Percentiles rank a stretch among this genome's conserved stretches.
Evolutionary conservation across 768 basidiomycete species (phyloP).

Genomic region (Cystofilobasidium ferigula): DNA sequence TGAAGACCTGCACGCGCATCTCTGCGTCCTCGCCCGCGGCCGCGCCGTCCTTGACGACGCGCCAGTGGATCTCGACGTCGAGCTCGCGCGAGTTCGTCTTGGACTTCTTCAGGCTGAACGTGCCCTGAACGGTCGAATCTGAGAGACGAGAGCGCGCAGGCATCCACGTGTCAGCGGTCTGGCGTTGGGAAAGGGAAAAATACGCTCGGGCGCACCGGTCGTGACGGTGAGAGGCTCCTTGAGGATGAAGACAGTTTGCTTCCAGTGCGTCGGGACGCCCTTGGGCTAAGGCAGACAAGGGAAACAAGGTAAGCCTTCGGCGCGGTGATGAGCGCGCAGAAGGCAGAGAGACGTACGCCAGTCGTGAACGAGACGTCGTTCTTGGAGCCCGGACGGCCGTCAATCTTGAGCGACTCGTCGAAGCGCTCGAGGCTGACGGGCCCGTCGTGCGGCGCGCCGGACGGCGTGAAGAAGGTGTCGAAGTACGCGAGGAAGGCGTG

Average conservation of each 20-base stretch:
- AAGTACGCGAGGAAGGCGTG: constrained; percentile 83
- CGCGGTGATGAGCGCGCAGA: not conserved
- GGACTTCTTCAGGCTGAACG: constrained; percentile 75
- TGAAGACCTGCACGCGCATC: constrained; percentile 61
- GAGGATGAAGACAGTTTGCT: constrained; percentile 82
- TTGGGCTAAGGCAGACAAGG: constrained; percentile 41
- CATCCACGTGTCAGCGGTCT: not conserved
- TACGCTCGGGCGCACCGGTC: constrained; percentile 66
- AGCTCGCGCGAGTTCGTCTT: constrained; percentile 69
- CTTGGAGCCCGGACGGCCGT: constrained; percentile 30
- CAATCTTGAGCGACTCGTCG: constrained; percentile 30
- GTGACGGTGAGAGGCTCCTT: constrained; percentile 62
- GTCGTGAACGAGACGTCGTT: constrained; percentile 56
- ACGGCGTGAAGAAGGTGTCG: constrained; percentile 76
- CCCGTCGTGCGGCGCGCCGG: constrained; percentile 46
- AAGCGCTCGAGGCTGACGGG: constrained; percentile 44
- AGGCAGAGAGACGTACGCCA: constrained; percentile 39
- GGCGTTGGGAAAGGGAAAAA: too few species aligned
- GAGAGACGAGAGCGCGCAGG: not conserved
- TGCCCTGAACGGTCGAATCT: constrained; percentile 67
- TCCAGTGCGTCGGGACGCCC: constrained; percentile 89
- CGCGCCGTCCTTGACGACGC: constrained; percentile 34
- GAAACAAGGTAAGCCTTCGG: not conserved
- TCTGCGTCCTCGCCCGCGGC: constrained; percentile 34
- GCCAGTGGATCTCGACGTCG: constrained; percentile 79